phyloP scores from a whole-genome alignment of 1,284 basidiomycete species.

The Trichosporon faecale region DNA sequence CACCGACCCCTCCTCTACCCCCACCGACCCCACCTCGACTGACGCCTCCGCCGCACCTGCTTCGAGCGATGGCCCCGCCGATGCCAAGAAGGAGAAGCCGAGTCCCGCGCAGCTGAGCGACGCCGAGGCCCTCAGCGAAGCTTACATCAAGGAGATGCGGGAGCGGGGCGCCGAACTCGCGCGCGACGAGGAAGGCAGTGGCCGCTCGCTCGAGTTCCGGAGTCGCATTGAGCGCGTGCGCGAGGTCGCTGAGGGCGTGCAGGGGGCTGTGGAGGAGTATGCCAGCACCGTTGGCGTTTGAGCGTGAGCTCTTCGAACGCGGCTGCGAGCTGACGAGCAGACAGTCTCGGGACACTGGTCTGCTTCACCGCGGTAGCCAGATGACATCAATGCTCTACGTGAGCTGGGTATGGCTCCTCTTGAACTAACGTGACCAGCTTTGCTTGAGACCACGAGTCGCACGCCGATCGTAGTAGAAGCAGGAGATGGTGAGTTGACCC shows the following conservation, averaged over 20 bases:
- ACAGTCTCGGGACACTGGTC: too few species aligned
- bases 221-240: conserved; percentile 14
- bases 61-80: not conserved
- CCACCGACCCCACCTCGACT: not conserved
- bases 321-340: not conserved
- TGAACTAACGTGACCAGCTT: too few species aligned
- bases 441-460: too few species aligned
- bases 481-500: too few species aligned
- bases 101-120: not conserved
- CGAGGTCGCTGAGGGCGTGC: conserved; percentile 14
- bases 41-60: not conserved
- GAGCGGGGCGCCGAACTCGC: conserved; percentile 10
- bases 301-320: not conserved
- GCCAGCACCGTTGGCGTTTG: not conserved
- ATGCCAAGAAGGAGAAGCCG: not conserved
- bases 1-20: not conserved
- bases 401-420: too few species aligned
- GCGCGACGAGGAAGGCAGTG: not conserved
- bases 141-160: conserved; percentile 23
- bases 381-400: too few species aligned
- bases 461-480: too few species aligned
- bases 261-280: conserved; percentile 16
- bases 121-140: conserved; percentile 8
- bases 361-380: too few species aligned
- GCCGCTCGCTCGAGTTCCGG: not conserved